Evolutionary conservation across 2,329 filamentous ascomycete species (phyloP).

Genomic region (Venturia asperata): DNA sequence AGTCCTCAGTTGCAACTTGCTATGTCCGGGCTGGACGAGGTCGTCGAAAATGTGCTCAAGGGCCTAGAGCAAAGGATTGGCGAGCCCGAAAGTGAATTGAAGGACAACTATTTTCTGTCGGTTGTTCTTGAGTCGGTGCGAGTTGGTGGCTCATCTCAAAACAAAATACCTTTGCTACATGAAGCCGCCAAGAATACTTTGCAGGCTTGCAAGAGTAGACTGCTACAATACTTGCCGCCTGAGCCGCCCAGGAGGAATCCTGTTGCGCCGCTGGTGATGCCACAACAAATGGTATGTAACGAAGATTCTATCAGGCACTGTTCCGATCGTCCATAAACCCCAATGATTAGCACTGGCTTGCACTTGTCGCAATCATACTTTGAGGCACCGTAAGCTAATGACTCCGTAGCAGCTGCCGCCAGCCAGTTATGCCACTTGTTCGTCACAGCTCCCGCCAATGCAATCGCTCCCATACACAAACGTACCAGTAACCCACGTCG

Average conservation of each 20-base stretch:
- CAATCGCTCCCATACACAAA: not conserved
- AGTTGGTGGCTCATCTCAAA: not conserved
- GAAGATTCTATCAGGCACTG: no score
- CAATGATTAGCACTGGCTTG: no score
- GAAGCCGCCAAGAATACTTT: not conserved
- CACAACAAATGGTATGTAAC: constrained; percentile 1
- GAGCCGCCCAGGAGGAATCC: not conserved
- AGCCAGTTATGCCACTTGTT: not conserved
- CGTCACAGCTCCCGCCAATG: not conserved
- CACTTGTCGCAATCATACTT: no score
- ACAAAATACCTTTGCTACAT: not conserved
- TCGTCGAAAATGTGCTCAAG: not conserved
- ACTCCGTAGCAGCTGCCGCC: not conserved
- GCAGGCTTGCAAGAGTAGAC: not conserved
- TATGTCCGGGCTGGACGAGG: not conserved
- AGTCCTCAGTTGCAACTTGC: not conserved
- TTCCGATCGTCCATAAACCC: not conserved
- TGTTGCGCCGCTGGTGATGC: not conserved
- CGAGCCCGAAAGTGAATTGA: not conserved
- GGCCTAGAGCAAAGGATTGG: not conserved
- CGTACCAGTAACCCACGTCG: not conserved
- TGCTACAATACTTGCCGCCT: not conserved
- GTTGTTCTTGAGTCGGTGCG: not conserved
- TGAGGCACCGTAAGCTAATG: not conserved
- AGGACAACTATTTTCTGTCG: not conserved